Base-by-base conservation (phyloP, 2,329 filamentous ascomycete species). In the Clarireedia hainanense region DNA sequence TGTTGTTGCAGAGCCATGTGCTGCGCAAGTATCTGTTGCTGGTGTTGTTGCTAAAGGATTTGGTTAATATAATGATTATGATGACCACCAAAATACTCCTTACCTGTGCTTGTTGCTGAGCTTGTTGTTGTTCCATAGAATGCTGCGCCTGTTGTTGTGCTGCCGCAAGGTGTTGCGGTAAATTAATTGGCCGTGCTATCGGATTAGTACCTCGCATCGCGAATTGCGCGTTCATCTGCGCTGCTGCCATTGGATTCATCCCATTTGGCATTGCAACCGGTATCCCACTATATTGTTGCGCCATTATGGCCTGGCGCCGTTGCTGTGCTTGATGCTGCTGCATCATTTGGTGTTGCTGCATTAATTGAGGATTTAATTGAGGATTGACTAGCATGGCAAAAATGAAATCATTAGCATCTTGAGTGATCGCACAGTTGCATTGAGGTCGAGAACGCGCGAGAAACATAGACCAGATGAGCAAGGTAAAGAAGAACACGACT, bases 251-350 rank as follows among this genome's bases (percentile, higher is more conserved):
- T 57, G 72, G 63, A 69, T 63, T 75, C 68, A 84, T 79, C 3
- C 74, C 76, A 67, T 84, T 80, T 37, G 74, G 78, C 68, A 83
- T 79, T 3, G 73, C 76, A 59, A 74, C 75, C 17, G 73, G 72
- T 72, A 84, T 79, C 48, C 77, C 76, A 47, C 70, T 75, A 55
- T 72, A 74, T 60, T 83, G 80, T 61, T 82, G 79, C 15, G 74
- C 73, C 71, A 83, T 74, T 57, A 81, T 69, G 6, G 74, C 73
- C 59, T 84, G 79, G 50, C 77, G 72, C 23, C 72, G 71, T 27
- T 45, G 37, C 14, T 40, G 39, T n/a, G 40, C 24, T 26, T 42
- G 27, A 20, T 56, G 55, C 3, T 47, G 53, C 24, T 56, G 54
- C 55, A 75, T 72, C 59, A 56, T 65, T 55, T 65, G 62, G 36